Evolutionary conservation across 1,284 basidiomycete species (phyloP).

Genomic region (Heliocybe sulcata): DNA sequence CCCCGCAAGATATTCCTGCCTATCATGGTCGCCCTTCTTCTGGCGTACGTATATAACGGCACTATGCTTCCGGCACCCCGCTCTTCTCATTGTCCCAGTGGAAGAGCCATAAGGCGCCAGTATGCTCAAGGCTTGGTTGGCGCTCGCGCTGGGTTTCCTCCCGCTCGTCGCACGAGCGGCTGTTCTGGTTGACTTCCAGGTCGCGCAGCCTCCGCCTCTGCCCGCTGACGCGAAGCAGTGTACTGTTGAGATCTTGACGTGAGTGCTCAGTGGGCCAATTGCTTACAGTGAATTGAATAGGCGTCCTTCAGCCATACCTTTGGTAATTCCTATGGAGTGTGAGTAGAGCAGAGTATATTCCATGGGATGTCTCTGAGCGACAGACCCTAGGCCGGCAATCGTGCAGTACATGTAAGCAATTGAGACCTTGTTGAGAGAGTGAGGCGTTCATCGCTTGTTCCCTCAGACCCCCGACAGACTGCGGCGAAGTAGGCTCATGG

Average conservation of each 20-base stretch:
- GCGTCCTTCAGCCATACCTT: slow-evolving; percentile 49
- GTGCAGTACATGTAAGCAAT: slow-evolving; percentile 51
- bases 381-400: slow-evolving; percentile 49
- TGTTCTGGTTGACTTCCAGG: slow-evolving; percentile 65
- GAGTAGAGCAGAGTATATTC: slow-evolving; percentile 17
- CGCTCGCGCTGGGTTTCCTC: slow-evolving; percentile 10
- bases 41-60: not conserved
- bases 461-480: slow-evolving; percentile 60
- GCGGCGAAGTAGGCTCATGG: slow-evolving; percentile 67
- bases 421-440: not conserved
- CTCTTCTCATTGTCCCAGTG: not conserved
- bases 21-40: not conserved
- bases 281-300: not conserved
- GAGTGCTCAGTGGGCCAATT: slow-evolving; percentile 17
- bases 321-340: slow-evolving; percentile 64
- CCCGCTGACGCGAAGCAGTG: slow-evolving; percentile 53
- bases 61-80: not conserved
- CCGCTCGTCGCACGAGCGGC: slow-evolving; percentile 21
- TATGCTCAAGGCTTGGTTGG: slow-evolving; percentile 6
- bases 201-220: slow-evolving; percentile 60
- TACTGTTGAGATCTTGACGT: slow-evolving; percentile 60
- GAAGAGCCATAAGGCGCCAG: not conserved
- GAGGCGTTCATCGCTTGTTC: not conserved
- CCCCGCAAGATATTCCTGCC: not conserved
- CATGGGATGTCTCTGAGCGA: slow-evolving; percentile 1